phyloP scores from a whole-genome alignment of 352 stramenopile species.

The Globisporangium canariense region DNA sequence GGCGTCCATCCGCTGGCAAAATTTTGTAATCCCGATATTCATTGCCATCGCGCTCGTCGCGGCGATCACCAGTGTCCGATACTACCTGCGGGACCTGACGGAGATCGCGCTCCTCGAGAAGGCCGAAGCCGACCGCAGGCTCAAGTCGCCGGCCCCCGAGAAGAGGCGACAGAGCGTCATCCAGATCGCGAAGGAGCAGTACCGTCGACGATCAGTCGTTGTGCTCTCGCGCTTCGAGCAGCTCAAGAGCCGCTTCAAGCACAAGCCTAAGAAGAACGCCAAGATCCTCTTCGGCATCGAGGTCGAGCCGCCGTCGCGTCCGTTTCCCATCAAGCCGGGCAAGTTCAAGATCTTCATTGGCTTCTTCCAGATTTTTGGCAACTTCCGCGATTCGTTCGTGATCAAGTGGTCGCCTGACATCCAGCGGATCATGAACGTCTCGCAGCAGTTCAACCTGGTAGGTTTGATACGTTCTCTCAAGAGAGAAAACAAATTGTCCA shows the following conservation, averaged over 20 bases:
- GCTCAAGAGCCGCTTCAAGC: conserved; percentile 28
- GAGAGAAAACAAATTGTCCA: not conserved
- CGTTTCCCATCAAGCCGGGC: conserved; percentile 55
- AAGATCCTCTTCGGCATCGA: conserved; percentile 61
- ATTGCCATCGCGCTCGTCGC: conserved; percentile 30
- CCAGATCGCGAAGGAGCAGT: conserved; percentile 20
- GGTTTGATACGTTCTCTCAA: not conserved
- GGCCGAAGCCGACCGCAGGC: conserved; percentile 50
- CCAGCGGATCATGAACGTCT: conserved; percentile 58
- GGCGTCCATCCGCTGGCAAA: conserved; percentile 57
- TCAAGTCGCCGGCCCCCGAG: conserved; percentile 27
- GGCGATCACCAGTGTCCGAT: conserved; percentile 34
- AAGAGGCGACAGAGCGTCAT: conserved; percentile 22
- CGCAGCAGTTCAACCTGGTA: conserved; percentile 76
- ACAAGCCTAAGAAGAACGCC: conserved; percentile 21
- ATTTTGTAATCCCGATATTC: conserved; percentile 69
- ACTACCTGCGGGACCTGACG: conserved; percentile 57
- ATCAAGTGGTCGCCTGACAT: conserved; percentile 61
- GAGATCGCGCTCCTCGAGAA: conserved; percentile 61
- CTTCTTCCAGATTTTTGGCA: conserved; percentile 84
- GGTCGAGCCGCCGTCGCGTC: conserved; percentile 31
- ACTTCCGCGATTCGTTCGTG: conserved; percentile 63
- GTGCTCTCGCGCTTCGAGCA: conserved; percentile 26
- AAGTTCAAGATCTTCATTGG: conserved; percentile 82
- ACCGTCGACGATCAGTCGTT: conserved; percentile 21